Evolutionary conservation across 345 rosid species (phyloP).

Genomic region (Draba incana): DNA sequence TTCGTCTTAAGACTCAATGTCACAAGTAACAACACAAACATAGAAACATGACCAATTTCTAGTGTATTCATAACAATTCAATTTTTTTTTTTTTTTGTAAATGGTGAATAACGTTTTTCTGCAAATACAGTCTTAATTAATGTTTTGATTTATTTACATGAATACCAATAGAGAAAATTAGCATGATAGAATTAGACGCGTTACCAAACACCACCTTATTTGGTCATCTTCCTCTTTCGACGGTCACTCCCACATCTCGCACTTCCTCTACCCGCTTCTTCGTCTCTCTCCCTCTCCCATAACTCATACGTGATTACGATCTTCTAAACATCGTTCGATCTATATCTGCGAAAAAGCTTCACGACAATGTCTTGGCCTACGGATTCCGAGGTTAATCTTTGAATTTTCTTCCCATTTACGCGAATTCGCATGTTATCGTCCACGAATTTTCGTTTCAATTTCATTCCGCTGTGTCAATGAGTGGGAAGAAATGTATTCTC

Average conservation of each 20-base stretch:
- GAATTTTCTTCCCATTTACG: not conserved
- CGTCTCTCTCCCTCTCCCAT: conserved; percentile 3
- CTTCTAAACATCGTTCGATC: conserved; percentile 1
- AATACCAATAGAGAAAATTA: too few species aligned
- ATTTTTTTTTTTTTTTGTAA: too few species aligned
- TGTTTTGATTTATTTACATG: too few species aligned
- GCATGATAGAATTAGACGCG: conserved; percentile 25
- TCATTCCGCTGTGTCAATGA: not conserved
- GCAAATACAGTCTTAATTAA: too few species aligned
- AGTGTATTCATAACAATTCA: too few species aligned
- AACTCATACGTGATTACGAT: not conserved
- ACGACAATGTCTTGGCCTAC: conserved; percentile 45
- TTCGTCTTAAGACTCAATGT: too few species aligned
- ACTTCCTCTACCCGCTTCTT: conserved; percentile 18
- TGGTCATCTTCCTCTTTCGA: conserved; percentile 35
- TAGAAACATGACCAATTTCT: too few species aligned
- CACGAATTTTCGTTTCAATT: not conserved
- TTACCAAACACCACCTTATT: conserved; percentile 37
- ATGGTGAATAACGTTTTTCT: too few species aligned
- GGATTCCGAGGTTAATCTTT: conserved; percentile 40
- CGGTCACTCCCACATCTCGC: conserved; percentile 38
- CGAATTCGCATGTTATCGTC: conserved; percentile 22
- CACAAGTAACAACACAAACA: too few species aligned
- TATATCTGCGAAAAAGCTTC: conserved; percentile 26
- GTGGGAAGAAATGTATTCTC: not conserved